Conservation (phyloP, 306 rosid species). For the Adenanthera pavonina region DNA sequence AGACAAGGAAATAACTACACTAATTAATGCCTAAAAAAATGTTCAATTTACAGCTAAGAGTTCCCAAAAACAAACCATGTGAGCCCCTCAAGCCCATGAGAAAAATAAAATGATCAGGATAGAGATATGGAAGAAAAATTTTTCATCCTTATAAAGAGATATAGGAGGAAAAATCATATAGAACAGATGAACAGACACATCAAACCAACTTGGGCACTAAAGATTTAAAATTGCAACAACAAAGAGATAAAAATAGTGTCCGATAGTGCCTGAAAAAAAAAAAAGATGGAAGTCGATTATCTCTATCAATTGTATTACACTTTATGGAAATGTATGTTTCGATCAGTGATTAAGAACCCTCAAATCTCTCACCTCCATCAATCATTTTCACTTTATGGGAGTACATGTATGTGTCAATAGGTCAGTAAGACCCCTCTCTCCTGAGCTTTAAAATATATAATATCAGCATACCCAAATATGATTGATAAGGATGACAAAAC, state of each 20-base stretch:
- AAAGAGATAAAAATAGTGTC: not conserved
- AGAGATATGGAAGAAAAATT: not conserved
- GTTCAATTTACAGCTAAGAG: not conserved
- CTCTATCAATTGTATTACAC: not conserved
- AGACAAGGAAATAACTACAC: slow-evolving; percentile 9
- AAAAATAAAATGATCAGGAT: not conserved
- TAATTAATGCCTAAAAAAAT: slow-evolving; percentile 1
- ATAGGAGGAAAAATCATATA: not conserved
- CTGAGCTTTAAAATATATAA: not conserved
- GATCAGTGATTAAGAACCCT: not conserved
- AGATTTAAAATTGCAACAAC: not conserved
- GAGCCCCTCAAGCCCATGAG: not conserved
- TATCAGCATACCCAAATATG: slow-evolving; percentile 1
- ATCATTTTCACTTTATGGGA: not conserved
- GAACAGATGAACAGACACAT: not conserved
- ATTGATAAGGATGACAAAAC: slow-evolving; percentile 21
- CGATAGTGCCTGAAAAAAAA: not conserved
- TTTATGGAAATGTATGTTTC: not conserved
- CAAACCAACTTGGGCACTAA: slow-evolving; percentile 2
- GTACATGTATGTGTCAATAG: not conserved
- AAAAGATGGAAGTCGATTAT: not conserved
- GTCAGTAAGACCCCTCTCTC: slow-evolving; percentile 13
- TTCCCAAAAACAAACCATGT: not conserved
- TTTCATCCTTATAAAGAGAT: not conserved
- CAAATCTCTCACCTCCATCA: not conserved